Percentiles rank a stretch among this genome's conserved stretches.
Evolutionary conservation across 2,329 filamentous ascomycete species (phyloP).

Genomic region (Aspergillus alliaceus): DNA sequence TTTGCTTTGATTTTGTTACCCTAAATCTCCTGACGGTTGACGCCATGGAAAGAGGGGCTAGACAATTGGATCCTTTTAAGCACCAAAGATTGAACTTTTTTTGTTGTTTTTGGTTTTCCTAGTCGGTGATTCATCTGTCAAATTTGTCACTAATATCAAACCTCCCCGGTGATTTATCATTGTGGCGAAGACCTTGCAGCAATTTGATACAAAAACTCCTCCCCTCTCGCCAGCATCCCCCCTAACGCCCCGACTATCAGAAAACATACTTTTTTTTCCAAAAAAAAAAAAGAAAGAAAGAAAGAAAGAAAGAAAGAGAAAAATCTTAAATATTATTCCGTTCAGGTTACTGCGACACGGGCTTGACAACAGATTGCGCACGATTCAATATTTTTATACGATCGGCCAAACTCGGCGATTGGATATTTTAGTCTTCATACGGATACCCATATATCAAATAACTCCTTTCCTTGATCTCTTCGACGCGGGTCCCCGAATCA

Average conservation of each 20-base stretch:
- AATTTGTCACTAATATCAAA: slow-evolving; percentile 7
- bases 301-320: no score
- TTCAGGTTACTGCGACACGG: slow-evolving; percentile 16
- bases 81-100: neutral
- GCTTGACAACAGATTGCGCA: slow-evolving; percentile 12
- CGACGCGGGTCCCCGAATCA: neutral
- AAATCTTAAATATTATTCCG: slow-evolving; percentile 13
- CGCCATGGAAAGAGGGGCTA: slow-evolving; percentile 1
- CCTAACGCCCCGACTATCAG: neutral
- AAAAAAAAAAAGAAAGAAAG: no score
- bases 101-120: neutral
- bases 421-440: slow-evolving; percentile 13
- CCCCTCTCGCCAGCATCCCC: neutral
- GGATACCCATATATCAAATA: slow-evolving; percentile 12
- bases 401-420: slow-evolving; percentile 14
- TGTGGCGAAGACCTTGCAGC: slow-evolving; percentile 7
- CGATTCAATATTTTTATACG: slow-evolving; percentile 19
- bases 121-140: slow-evolving; percentile 7
- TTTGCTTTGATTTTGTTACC: neutral
- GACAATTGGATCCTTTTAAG: slow-evolving; percentile 1
- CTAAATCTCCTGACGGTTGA: slow-evolving; percentile 6
- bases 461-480: neutral
- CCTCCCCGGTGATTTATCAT: slow-evolving; percentile 10
- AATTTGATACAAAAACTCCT: slow-evolving; percentile 20
- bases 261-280: no score